A percentile compares a stretch with the other conserved stretches of the same genome.
These are phyloP conservation scores for Camellia lanceoleosa DNA, from an alignment of 148 eudicot genomes.

Conservation along the genomic window DNA sequence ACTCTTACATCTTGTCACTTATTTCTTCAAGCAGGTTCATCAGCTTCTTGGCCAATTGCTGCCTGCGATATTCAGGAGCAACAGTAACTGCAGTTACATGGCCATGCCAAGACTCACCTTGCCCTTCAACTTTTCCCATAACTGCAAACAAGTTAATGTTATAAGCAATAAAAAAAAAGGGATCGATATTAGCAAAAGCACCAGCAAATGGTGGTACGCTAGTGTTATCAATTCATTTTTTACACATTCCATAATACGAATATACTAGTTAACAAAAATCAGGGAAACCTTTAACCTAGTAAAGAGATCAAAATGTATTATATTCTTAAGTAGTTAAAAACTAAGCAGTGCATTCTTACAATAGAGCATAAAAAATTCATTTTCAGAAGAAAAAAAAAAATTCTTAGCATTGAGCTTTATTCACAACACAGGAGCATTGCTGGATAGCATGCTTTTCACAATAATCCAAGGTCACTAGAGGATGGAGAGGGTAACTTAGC, in stretches of 20 bases:
- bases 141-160: conserved; percentile 38
- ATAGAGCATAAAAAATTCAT: not conserved
- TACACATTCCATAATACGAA: not conserved
- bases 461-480: too few relatives aligned
- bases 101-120: conserved; percentile 99
- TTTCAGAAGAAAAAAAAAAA: not conserved
- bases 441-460: too few relatives aligned
- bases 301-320: not conserved
- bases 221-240: not conserved
- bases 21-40: conserved; percentile 89
- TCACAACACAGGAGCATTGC: too few relatives aligned
- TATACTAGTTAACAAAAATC: not conserved
- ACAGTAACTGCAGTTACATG: conserved; percentile 98
- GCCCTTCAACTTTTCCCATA: conserved; percentile 99
- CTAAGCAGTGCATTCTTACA: not conserved
- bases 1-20: conserved; percentile 82
- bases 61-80: conserved; percentile 92
- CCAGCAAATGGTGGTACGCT: not conserved
- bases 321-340: not conserved
- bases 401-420: too few relatives aligned
- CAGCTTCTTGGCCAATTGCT: conserved; percentile 85
- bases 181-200: not conserved
- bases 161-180: not conserved
- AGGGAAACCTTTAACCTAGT: not conserved
- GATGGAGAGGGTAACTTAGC: too few relatives aligned